Percentiles rank a stretch among this genome's conserved stretches.
Evolutionary conservation across 2,329 filamentous ascomycete species (phyloP).

Genomic region (Aureobasidium sp.): DNA sequence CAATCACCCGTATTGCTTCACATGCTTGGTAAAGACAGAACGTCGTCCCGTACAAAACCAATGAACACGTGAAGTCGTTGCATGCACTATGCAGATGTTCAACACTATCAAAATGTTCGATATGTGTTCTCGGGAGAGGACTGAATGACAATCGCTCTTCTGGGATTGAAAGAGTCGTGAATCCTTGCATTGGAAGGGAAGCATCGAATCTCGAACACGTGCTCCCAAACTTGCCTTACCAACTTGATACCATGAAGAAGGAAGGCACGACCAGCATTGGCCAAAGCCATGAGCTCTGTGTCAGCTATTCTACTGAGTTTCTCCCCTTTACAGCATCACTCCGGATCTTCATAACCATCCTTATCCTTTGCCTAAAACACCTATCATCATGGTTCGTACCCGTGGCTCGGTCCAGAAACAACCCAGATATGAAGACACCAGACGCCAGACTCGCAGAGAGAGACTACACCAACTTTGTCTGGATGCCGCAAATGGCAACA

Average conservation of each 20-base stretch:
- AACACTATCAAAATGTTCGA: too few relatives aligned
- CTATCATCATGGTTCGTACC: not conserved
- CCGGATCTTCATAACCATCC: not conserved
- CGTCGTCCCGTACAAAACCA: too few relatives aligned
- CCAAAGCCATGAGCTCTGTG: too few relatives aligned
- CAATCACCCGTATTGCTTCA: constrained; percentile 1
- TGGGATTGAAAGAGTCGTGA: too few relatives aligned
- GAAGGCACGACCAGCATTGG: not conserved
- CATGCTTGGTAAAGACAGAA: too few relatives aligned
- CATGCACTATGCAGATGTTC: too few relatives aligned
- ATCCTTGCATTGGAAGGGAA: not conserved
- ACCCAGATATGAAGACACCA: not conserved
- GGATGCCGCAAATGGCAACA: not conserved
- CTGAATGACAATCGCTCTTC: too few relatives aligned
- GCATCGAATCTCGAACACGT: not conserved
- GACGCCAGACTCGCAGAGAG: not conserved
- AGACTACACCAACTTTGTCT: not conserved
- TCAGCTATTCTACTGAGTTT: not conserved
- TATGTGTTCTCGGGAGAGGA: too few relatives aligned
- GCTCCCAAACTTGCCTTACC: not conserved
- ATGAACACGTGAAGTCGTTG: too few relatives aligned
- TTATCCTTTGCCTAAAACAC: not conserved
- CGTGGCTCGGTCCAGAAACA: not conserved
- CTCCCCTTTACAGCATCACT: not conserved
- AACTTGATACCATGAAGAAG: not conserved